A percentile compares a stretch with the other conserved stretches of the same genome.
phyloP scores from a whole-genome alignment of 768 basidiomycete genomes.

The Leccinum boreale region DNA sequence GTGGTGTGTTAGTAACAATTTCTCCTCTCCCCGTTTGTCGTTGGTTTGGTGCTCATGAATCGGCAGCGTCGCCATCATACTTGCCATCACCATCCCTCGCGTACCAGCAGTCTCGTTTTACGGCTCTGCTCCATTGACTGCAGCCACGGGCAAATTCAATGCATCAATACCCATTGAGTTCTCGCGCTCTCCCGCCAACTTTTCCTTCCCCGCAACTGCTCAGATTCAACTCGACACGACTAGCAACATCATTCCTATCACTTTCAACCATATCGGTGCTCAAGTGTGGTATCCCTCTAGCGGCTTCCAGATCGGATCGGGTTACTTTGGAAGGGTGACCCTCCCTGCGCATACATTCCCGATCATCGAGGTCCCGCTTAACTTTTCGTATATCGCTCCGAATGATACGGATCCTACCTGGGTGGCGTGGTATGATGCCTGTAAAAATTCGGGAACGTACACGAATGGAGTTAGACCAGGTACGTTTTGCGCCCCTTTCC shows the following conservation, averaged over 20 bases:
- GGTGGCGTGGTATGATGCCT: constrained; percentile 74
- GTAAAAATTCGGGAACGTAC: constrained; percentile 56
- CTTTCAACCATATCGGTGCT: constrained; percentile 65
- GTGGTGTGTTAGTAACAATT: constrained; percentile 43
- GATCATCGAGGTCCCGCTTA: constrained; percentile 69
- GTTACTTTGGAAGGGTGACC: constrained; percentile 54
- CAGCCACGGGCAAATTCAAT: constrained; percentile 59
- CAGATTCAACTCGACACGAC: constrained; percentile 74
- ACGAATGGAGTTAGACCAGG: constrained; percentile 52
- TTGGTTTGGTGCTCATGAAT: constrained; percentile 2
- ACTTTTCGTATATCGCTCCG: constrained; percentile 76
- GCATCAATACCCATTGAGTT: constrained; percentile 58
- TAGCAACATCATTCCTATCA: constrained; percentile 73
- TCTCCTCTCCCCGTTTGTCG: not conserved
- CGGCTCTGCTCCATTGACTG: constrained; percentile 48
- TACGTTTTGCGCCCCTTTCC: constrained; percentile 36
- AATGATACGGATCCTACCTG: constrained; percentile 86
- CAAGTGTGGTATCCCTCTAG: constrained; percentile 69
- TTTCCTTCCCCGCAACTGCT: constrained; percentile 79
- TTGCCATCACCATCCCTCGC: constrained; percentile 81
- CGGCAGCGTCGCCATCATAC: constrained; percentile 58
- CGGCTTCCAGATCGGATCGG: constrained; percentile 59
- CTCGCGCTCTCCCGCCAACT: constrained; percentile 80
- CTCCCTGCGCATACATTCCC: constrained; percentile 66
- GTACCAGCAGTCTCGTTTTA: constrained; percentile 73